phyloP scores from a whole-genome alignment of 495 filamentous ascomycete genomes.

The Penicillium pancosmium region DNA sequence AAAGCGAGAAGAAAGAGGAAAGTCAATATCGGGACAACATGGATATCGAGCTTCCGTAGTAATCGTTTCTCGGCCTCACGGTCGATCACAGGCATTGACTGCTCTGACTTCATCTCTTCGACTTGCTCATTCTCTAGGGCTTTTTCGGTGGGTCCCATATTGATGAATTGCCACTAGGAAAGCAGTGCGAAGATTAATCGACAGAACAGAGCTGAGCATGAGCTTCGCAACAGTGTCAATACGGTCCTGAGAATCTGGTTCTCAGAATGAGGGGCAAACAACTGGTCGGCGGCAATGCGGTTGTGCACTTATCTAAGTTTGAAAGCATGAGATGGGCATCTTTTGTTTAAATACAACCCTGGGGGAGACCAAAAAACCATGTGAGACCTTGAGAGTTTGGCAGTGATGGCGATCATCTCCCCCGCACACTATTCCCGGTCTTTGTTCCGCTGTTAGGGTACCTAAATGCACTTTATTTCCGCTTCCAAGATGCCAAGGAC shows the following conservation, averaged over 20 bases:
- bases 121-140: constrained; percentile 16
- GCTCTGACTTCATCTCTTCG: constrained; percentile 18
- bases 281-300: not conserved
- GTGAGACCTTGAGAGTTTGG: not conserved
- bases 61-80: constrained; percentile 36
- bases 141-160: constrained; percentile 18
- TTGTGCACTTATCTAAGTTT: not conserved
- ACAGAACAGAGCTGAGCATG: not conserved
- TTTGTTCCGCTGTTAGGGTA: constrained; percentile 10
- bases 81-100: constrained; percentile 14
- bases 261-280: not conserved
- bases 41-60: constrained; percentile 43
- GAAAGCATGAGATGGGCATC: not conserved
- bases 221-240: not conserved
- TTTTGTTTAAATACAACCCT: constrained; percentile 1
- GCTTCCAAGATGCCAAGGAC: constrained; percentile 17
- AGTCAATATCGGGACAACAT: constrained; percentile 43
- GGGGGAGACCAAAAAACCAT: not conserved
- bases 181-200: not conserved
- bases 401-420: constrained; percentile 5
- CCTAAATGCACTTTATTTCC: constrained; percentile 4
- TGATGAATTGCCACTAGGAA: not conserved
- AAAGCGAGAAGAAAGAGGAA: constrained; percentile 46
- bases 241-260: not conserved
- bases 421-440: constrained; percentile 3